Conservation (phyloP, 805 yeast species). For the Wickerhamomyces ciferrii region DNA sequence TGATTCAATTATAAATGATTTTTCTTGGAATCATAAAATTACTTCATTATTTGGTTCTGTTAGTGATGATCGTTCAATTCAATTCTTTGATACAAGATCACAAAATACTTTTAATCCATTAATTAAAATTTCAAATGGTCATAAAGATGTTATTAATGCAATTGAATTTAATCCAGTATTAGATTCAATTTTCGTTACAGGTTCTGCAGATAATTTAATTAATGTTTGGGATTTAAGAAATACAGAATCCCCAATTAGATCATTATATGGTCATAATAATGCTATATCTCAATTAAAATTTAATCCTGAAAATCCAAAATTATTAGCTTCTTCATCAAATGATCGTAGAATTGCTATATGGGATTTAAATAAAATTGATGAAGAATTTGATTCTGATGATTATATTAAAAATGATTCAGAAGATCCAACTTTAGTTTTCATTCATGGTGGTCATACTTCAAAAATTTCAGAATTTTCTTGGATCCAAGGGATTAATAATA, state of each 20-base stretch:
- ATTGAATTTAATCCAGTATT: conserved; percentile 59
- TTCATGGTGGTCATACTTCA: conserved; percentile 85
- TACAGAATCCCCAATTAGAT: conserved; percentile 51
- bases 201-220: conserved; percentile 71
- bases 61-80: conserved; percentile 60
- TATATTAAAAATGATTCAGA: conserved; percentile 51
- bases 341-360: conserved; percentile 73
- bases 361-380: conserved; percentile 61
- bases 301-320: conserved; percentile 41
- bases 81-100: conserved; percentile 54
- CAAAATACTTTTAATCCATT: conserved; percentile 24
- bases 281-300: conserved; percentile 53
- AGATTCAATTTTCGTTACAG: conserved; percentile 60
- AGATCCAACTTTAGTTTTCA: conserved; percentile 73
- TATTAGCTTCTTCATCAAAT: conserved; percentile 52
- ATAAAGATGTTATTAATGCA: conserved; percentile 60
- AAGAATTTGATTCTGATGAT: conserved; percentile 48
- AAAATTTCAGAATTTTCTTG: conserved; percentile 63
- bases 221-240: conserved; percentile 73
- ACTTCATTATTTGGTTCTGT: conserved; percentile 59
- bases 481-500: conserved; percentile 54
- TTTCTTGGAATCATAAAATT: conserved; percentile 47
- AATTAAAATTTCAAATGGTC: conserved; percentile 42
- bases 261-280: conserved; percentile 60
- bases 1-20: conserved; percentile 57